Evolutionary conservation across 148 eudicot species (phyloP).

Genomic region (Rhododendron henanense): DNA sequence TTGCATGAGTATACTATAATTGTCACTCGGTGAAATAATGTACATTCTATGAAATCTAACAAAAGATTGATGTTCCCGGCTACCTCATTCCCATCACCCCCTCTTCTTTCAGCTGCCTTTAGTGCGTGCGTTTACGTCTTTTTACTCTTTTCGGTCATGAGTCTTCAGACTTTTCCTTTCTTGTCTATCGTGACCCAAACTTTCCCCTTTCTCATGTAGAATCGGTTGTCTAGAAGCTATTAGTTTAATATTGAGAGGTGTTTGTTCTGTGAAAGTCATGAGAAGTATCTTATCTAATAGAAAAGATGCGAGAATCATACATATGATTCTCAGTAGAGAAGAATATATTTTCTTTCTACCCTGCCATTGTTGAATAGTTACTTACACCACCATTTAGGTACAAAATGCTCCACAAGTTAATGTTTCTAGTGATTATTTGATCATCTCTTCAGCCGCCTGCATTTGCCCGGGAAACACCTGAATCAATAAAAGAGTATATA

Average conservation of each 20-base stretch:
- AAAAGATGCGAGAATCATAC: not conserved
- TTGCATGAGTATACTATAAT: not conserved
- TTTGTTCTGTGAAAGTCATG: not conserved
- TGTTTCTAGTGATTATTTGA: conserved; percentile 5
- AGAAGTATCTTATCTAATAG: not conserved
- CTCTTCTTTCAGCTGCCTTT: not conserved
- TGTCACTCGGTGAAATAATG: not conserved
- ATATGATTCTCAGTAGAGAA: not conserved
- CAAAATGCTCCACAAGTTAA: not conserved
- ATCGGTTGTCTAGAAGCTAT: not conserved
- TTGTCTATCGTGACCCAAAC: not conserved
- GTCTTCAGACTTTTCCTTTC: not conserved
- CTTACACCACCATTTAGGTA: too few species aligned
- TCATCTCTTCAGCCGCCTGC: conserved; percentile 76
- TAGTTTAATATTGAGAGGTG: not conserved
- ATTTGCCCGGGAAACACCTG: conserved; percentile 74
- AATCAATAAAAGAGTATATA: conserved; percentile 61
- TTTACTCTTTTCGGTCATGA: not conserved
- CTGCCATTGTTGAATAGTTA: not conserved
- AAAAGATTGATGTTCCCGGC: not conserved
- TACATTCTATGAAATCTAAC: not conserved
- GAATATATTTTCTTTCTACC: not conserved
- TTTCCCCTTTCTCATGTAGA: not conserved
- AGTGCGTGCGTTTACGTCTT: not conserved
- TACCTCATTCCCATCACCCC: not conserved